Conservation (phyloP, 2,329 filamentous ascomycete genomes). For the Dactylellina sp. region DNA sequence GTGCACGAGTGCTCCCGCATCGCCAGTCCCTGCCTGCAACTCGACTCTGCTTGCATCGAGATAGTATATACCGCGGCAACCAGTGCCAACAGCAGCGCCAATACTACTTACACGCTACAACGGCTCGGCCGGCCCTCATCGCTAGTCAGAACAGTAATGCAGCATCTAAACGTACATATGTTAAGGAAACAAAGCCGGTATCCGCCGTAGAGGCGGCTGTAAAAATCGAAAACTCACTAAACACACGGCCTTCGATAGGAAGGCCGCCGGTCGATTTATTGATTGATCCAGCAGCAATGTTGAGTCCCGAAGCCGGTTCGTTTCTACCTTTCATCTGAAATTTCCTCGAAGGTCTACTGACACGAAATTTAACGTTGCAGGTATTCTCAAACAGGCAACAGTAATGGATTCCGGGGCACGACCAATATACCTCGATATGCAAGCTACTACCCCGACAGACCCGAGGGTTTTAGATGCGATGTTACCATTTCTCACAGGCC, state of each 20-base stretch:
- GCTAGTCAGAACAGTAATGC: background rate
- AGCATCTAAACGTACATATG: slow-evolving; percentile 24
- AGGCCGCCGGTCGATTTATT: slow-evolving; percentile 29
- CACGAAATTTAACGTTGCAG: slow-evolving; percentile 62
- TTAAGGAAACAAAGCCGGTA: slow-evolving; percentile 42
- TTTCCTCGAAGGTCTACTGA: background rate
- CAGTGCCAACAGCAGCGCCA: slow-evolving; percentile 10
- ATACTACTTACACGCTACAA: slow-evolving; percentile 6
- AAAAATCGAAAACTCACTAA: slow-evolving; percentile 15
- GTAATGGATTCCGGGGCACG: slow-evolving; percentile 91
- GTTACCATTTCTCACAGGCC: slow-evolving; percentile 91
- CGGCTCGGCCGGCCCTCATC: slow-evolving; percentile 5
- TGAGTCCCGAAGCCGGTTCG: slow-evolving; percentile 50
- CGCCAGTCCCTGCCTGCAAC: slow-evolving; percentile 10
- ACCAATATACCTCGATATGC: slow-evolving; percentile 98
- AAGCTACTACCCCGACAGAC: slow-evolving; percentile 94
- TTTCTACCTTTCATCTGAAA: background rate
- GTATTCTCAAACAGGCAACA: slow-evolving; percentile 89
- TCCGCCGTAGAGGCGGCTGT: slow-evolving; percentile 38
- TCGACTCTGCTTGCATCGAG: slow-evolving; percentile 10
- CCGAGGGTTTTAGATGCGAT: slow-evolving; percentile 95
- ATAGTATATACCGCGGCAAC: slow-evolving; percentile 1
- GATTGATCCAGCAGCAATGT: slow-evolving; percentile 49
- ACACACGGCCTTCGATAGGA: slow-evolving; percentile 29
- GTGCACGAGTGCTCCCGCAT: slow-evolving; percentile 16